These are phyloP conservation scores for Lepidium sativum DNA, from an alignment of 345 rosid genomes.

Conservation along the genomic window DNA sequence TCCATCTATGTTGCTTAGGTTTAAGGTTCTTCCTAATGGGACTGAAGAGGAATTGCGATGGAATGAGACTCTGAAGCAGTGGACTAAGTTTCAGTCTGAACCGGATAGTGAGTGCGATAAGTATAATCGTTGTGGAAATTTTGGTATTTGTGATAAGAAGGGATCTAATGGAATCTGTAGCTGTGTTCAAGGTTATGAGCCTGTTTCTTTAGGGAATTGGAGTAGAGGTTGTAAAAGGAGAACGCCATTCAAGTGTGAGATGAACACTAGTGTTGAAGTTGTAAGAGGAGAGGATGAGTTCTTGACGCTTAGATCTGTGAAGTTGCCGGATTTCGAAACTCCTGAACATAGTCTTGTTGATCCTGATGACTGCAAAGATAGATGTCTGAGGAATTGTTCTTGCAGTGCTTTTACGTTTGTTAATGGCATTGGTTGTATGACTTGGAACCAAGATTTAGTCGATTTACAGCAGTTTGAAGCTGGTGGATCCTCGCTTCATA, in stretches of 20 bases:
- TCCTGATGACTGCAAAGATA: slow-evolving; percentile 27
- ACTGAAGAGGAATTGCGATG: slow-evolving; percentile 47
- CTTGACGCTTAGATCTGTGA: slow-evolving; percentile 19
- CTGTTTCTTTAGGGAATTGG: slow-evolving; percentile 32
- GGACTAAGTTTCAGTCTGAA: slow-evolving; percentile 38
- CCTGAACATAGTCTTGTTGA: slow-evolving; percentile 12
- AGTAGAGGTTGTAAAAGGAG: slow-evolving; percentile 47
- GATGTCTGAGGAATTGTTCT: slow-evolving; percentile 41
- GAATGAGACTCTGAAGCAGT: slow-evolving; percentile 30
- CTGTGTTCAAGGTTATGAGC: slow-evolving; percentile 49
- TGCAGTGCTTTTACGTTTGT: slow-evolving; percentile 40
- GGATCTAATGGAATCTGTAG: slow-evolving; percentile 31
- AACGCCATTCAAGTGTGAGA: slow-evolving; percentile 34
- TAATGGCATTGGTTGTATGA: slow-evolving; percentile 40
- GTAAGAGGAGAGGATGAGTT: slow-evolving; percentile 34
- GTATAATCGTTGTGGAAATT: slow-evolving; percentile 67
- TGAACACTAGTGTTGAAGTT: slow-evolving; percentile 17
- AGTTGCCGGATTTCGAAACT: slow-evolving; percentile 42
- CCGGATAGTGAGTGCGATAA: slow-evolving; percentile 53
- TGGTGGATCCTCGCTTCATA: slow-evolving; percentile 28
- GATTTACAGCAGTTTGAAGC: slow-evolving; percentile 29
- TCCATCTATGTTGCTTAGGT: slow-evolving; percentile 41
- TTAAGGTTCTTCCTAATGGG: slow-evolving; percentile 40
- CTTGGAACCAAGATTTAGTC: slow-evolving; percentile 35
- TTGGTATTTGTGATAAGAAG: slow-evolving; percentile 40